phyloP scores from a whole-genome alignment of 139 green algal genomes.

The Penium margaritaceum region DNA sequence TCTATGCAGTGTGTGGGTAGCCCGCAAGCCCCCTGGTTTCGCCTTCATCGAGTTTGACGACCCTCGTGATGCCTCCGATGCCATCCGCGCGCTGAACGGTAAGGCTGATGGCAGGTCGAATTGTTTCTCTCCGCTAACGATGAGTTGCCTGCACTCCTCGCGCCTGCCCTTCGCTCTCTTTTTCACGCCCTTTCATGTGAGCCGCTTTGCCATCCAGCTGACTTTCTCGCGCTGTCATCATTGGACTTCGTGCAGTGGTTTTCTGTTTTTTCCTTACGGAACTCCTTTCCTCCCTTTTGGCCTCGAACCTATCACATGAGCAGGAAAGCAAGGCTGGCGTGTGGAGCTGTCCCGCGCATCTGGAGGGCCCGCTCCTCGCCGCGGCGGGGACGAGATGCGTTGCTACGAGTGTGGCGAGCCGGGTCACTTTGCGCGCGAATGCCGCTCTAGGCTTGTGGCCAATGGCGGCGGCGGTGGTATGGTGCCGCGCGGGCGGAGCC shows the following conservation, averaged over 20 bases:
- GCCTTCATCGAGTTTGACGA: slow-evolving; percentile 51
- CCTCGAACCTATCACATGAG: too few relatives aligned
- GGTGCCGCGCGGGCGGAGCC: slow-evolving; percentile 8
- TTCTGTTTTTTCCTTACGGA: not conserved
- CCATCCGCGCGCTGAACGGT: slow-evolving; percentile 39
- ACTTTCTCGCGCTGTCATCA: too few relatives aligned
- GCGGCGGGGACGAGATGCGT: slow-evolving; percentile 35
- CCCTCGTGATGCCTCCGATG: slow-evolving; percentile 40
- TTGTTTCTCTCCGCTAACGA: too few relatives aligned
- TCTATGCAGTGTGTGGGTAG: slow-evolving; percentile 43
- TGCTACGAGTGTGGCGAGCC: slow-evolving; percentile 48
- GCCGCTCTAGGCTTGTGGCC: slow-evolving; percentile 26
- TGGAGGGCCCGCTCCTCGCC: slow-evolving; percentile 6
- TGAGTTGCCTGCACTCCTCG: too few relatives aligned
- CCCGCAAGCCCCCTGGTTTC: slow-evolving; percentile 48
- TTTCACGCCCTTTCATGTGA: too few relatives aligned
- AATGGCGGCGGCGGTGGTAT: slow-evolving; percentile 15
- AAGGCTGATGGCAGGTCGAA: slow-evolving; percentile 8
- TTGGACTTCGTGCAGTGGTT: too few relatives aligned
- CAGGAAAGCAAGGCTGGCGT: slow-evolving; percentile 46
- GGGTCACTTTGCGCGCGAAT: slow-evolving; percentile 47
- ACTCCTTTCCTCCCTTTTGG: not conserved
- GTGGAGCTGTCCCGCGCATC: slow-evolving; percentile 37
- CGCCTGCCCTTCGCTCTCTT: not conserved
- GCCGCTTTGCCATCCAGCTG: too few relatives aligned